These are phyloP conservation scores for Aspergillus cavernicola DNA, from an alignment of 495 filamentous ascomycete genomes.

Conservation along the genomic window DNA sequence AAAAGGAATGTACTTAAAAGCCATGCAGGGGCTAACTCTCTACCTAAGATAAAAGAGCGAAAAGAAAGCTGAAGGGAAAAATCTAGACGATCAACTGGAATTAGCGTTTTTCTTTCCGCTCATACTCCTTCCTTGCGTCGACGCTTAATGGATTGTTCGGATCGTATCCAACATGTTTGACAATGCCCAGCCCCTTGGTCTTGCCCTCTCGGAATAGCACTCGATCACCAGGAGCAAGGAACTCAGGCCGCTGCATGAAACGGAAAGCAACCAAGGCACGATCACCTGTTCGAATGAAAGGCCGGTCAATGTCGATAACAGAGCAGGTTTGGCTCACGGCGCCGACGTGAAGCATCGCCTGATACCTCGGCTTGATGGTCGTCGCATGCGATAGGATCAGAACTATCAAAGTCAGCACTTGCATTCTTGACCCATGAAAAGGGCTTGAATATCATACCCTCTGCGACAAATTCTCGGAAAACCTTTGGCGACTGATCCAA, in stretches of 20 bases:
- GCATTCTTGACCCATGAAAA: neutral
- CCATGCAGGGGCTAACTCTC: no score
- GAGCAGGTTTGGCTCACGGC: constrained; percentile 93
- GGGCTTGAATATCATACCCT: constrained; percentile 65
- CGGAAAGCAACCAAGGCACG: constrained; percentile 87
- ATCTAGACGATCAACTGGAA: neutral
- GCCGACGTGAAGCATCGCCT: constrained; percentile 97
- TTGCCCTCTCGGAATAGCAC: constrained; percentile 92
- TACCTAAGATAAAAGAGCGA: no score
- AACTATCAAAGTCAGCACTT: constrained; percentile 48
- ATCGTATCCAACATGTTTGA: constrained; percentile 90
- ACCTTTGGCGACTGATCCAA: constrained; percentile 72
- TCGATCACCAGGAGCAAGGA: constrained; percentile 80
- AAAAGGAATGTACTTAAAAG: no score
- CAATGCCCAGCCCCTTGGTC: constrained; percentile 93
- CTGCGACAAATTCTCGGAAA: constrained; percentile 87
- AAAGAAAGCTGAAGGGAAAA: neutral
- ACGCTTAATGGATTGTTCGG: constrained; percentile 53
- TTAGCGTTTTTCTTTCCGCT: constrained; percentile 6
- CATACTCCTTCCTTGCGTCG: constrained; percentile 26
- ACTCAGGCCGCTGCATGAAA: constrained; percentile 96
- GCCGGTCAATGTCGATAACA: constrained; percentile 97
- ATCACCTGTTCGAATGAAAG: constrained; percentile 91
- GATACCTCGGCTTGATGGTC: constrained; percentile 97
- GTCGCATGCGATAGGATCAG: constrained; percentile 94